phyloP scores from a whole-genome alignment of 148 eudicot species.

The Arctostaphylos glauca region DNA sequence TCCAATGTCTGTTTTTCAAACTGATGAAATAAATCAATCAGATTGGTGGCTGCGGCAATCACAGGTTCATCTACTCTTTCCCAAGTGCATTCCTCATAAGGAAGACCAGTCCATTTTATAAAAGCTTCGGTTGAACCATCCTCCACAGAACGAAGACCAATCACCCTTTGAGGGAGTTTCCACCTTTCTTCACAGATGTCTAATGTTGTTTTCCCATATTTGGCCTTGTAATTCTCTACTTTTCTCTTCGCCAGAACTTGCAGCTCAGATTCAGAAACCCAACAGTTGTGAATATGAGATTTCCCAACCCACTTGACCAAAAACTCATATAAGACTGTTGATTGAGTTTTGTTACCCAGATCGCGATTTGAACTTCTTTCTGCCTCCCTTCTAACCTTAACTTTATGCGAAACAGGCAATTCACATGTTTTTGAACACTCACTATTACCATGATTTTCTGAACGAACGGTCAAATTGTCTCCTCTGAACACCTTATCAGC shows the following conservation, averaged over 20 bases:
- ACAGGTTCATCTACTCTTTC: constrained; percentile 76
- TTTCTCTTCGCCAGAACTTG: constrained; percentile 81
- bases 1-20: constrained; percentile 61
- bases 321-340: constrained; percentile 51
- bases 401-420: constrained; percentile 1
- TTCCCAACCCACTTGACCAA: constrained; percentile 93
- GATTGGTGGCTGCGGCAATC: constrained; percentile 39
- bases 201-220: constrained; percentile 69
- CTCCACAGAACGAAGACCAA: constrained; percentile 53
- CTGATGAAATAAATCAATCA: constrained; percentile 57
- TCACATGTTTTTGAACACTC: constrained; percentile 11
- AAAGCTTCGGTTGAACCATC: constrained; percentile 59
- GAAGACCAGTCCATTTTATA: constrained; percentile 86
- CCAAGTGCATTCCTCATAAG: constrained; percentile 99
- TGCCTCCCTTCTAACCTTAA: too few species aligned
- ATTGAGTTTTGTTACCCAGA: not conserved
- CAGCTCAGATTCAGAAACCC: constrained; percentile 78
- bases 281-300: constrained; percentile 81
- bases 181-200: constrained; percentile 76
- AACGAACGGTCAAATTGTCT: not conserved
- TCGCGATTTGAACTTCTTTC: not conserved
- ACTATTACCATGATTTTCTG: not conserved
- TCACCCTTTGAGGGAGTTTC: constrained; percentile 79
- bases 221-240: constrained; percentile 81
- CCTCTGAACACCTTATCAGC: too few species aligned